These are phyloP conservation scores for Colletotrichum karsti DNA, from an alignment of 2,329 filamentous ascomycete species.

Conservation along the genomic window DNA sequence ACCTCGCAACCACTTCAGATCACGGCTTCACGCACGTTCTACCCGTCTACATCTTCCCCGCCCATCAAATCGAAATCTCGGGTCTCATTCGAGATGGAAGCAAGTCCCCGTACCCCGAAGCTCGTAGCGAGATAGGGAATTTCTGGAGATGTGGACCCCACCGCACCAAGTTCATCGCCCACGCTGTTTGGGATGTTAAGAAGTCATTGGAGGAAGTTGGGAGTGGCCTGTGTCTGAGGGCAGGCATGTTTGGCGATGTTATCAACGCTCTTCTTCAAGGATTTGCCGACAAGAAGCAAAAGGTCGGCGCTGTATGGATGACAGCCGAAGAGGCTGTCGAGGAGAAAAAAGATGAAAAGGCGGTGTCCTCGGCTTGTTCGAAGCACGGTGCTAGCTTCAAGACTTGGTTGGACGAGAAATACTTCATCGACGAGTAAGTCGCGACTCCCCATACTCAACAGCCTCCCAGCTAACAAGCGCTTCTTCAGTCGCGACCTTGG, in stretches of 20 bases:
- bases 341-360: constrained; percentile 71
- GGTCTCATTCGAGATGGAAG: constrained; percentile 70
- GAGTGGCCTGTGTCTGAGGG: constrained; percentile 70
- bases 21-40: constrained; percentile 74
- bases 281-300: constrained; percentile 47
- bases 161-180: constrained; percentile 75
- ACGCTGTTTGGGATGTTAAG: constrained; percentile 80
- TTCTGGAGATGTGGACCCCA: constrained; percentile 81
- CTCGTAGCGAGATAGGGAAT: constrained; percentile 68
- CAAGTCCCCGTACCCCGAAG: constrained; percentile 73
- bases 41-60: constrained; percentile 74
- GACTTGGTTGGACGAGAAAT: constrained; percentile 79
- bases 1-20: constrained; percentile 53
- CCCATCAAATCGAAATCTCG: constrained; percentile 77
- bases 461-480: constrained; percentile 30
- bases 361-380: constrained; percentile 61
- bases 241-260: constrained; percentile 68
- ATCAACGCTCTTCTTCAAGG: constrained; percentile 64
- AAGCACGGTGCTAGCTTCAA: constrained; percentile 66
- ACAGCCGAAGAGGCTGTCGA: constrained; percentile 75
- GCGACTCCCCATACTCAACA: not conserved
- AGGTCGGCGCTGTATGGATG: constrained; percentile 77
- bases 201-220: constrained; percentile 63
- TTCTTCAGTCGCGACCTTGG: constrained; percentile 69
- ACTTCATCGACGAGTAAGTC: constrained; percentile 80